phyloP scores from a whole-genome alignment of 108 stramenopile species.

The Fragilariopsis cylindrus region DNA sequence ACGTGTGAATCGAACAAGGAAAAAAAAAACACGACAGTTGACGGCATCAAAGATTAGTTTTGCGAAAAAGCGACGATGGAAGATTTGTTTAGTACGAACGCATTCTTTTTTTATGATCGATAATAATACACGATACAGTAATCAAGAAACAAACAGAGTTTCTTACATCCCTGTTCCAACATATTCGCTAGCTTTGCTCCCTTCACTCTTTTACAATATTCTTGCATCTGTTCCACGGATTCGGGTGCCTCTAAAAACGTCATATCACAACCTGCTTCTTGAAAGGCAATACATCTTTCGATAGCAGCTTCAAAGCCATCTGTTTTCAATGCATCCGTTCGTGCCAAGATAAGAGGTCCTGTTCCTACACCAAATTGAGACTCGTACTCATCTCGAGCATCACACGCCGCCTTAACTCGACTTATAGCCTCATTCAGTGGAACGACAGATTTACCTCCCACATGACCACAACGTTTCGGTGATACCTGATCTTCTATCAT shows the following conservation, averaged over 20 bases:
- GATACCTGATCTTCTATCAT: constrained; percentile 97
- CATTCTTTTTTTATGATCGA: too few species aligned
- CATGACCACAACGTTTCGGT: constrained; percentile 96
- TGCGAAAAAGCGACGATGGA: too few species aligned
- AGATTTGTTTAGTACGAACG: too few species aligned
- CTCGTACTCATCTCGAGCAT: constrained; percentile 91
- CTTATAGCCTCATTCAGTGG: constrained; percentile 84
- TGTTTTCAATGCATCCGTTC: constrained; percentile 90
- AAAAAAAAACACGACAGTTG: too few species aligned
- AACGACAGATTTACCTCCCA: constrained; percentile 91
- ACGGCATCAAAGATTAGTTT: too few species aligned
- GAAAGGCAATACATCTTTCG: constrained; percentile 88
- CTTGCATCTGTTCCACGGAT: constrained; percentile 84
- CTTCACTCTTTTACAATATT: constrained; percentile 85
- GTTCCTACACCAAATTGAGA: constrained; percentile 70
- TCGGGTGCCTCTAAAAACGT: constrained; percentile 92
- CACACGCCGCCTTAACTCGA: constrained; percentile 91
- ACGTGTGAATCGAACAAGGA: neutral
- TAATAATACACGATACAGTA: too few species aligned
- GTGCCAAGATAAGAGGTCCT: constrained; percentile 85
- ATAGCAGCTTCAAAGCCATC: constrained; percentile 94
- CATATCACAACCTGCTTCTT: constrained; percentile 92
- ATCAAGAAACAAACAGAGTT: neutral
- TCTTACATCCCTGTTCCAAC: constrained; percentile 82
- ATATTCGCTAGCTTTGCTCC: constrained; percentile 97